phyloP scores from a whole-genome alignment of 495 filamentous ascomycete genomes.

The Penicillium desertorum region DNA sequence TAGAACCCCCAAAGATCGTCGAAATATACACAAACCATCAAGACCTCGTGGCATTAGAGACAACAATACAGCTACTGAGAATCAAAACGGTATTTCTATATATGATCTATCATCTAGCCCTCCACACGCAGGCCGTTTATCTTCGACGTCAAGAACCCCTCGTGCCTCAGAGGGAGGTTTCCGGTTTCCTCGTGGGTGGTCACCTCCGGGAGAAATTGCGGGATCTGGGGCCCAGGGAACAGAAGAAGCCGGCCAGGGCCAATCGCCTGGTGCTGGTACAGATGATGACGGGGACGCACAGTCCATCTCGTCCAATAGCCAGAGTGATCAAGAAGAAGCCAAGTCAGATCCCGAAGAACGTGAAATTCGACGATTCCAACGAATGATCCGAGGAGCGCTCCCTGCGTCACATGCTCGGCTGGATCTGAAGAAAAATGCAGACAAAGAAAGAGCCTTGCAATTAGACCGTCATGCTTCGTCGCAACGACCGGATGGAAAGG shows the following conservation, averaged over 20 bases:
- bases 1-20: slow-evolving; percentile 12
- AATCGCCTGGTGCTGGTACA: slow-evolving; percentile 16
- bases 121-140: slow-evolving; percentile 38
- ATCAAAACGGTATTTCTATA: slow-evolving; percentile 15
- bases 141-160: slow-evolving; percentile 22
- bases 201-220: slow-evolving; percentile 33
- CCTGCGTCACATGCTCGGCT: slow-evolving; percentile 89
- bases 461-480: slow-evolving; percentile 20
- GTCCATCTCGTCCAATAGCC: slow-evolving; percentile 23
- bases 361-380: slow-evolving; percentile 42
- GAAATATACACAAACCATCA: slow-evolving; percentile 7
- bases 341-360: slow-evolving; percentile 26
- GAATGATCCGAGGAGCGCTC: slow-evolving; percentile 76
- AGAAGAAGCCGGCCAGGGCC: slow-evolving; percentile 8
- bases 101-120: slow-evolving; percentile 43
- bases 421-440: slow-evolving; percentile 50
- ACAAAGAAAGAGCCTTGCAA: slow-evolving; percentile 34
- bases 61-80: slow-evolving; percentile 16
- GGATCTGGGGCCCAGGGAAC: slow-evolving; percentile 15
- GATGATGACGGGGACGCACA: slow-evolving; percentile 25
- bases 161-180: slow-evolving; percentile 32
- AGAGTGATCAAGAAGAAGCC: slow-evolving; percentile 16
- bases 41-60: slow-evolving; percentile 33
- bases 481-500: slow-evolving; percentile 35
- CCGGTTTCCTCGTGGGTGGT: slow-evolving; percentile 41